Percentiles rank a stretch among this genome's conserved stretches.
These are phyloP conservation scores for Coccomyxa subellipsoidea DNA, from an alignment of 163 green algal genomes.

Conservation along the genomic window DNA sequence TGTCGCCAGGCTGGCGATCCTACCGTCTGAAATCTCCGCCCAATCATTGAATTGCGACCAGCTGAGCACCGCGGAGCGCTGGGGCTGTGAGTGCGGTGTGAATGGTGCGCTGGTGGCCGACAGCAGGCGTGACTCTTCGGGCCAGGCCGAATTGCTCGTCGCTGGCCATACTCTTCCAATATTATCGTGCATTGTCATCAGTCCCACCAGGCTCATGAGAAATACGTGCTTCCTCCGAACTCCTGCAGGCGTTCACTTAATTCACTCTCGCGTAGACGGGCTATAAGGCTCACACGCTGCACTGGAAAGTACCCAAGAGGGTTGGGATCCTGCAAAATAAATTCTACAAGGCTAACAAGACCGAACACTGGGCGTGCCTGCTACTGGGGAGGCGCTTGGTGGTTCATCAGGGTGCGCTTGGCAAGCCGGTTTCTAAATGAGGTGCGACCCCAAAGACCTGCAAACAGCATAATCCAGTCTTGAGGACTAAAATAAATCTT, in stretches of 20 bases:
- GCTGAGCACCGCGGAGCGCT: background rate
- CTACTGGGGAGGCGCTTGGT: too few species aligned
- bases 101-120: background rate
- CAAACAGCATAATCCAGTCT: too few species aligned
- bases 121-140: background rate
- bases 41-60: background rate
- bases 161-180: background rate
- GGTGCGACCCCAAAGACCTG: too few species aligned
- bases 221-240: background rate
- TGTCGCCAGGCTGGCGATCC: background rate
- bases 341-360: too few species aligned
- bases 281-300: too few species aligned
- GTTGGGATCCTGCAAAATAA: too few species aligned
- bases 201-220: background rate
- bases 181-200: background rate
- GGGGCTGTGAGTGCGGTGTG: background rate
- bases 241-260: background rate
- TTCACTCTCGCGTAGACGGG: too few species aligned
- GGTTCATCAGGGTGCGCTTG: too few species aligned
- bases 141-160: background rate
- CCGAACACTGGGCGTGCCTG: too few species aligned
- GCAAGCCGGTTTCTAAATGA: too few species aligned
- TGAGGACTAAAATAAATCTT: too few species aligned
- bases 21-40: background rate
- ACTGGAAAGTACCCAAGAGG: too few species aligned